Conservation (phyloP, 306 rosid genomes). For the Prunus fruticosa region DNA sequence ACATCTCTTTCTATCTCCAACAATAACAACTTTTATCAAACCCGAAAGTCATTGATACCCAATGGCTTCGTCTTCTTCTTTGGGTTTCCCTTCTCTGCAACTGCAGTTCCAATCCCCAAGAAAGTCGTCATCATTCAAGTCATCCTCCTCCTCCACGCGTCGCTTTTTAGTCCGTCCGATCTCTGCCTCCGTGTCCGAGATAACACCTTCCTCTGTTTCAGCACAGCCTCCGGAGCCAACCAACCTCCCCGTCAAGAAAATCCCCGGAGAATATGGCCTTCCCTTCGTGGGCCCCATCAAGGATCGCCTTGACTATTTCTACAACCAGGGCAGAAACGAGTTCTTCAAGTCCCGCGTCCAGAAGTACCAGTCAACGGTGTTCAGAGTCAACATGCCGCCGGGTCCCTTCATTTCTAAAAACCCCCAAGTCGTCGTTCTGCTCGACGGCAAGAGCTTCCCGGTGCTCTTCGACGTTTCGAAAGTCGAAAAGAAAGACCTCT, state of each 20-base stretch:
- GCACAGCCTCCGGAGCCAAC: slow-evolving; percentile 8
- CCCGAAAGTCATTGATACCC: background rate
- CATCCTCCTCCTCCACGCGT: slow-evolving; percentile 6
- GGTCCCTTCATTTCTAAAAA: slow-evolving; percentile 60
- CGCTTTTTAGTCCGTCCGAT: slow-evolving; percentile 17
- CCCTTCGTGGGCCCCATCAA: slow-evolving; percentile 63
- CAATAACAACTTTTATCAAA: background rate
- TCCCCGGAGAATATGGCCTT: slow-evolving; percentile 77
- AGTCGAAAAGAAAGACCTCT: slow-evolving; percentile 75
- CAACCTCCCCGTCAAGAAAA: slow-evolving; percentile 46
- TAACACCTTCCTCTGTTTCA: slow-evolving; percentile 27
- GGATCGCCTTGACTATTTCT: slow-evolving; percentile 76
- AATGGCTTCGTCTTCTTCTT: slow-evolving; percentile 40
- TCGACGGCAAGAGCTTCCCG: slow-evolving; percentile 81
- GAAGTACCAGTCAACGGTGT: slow-evolving; percentile 70
- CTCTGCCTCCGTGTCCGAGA: slow-evolving; percentile 52
- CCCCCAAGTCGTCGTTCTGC: slow-evolving; percentile 64
- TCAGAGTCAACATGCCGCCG: slow-evolving; percentile 86
- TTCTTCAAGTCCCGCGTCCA: slow-evolving; percentile 56
- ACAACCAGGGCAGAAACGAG: slow-evolving; percentile 67
- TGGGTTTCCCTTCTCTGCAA: slow-evolving; percentile 37
- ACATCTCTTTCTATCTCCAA: background rate
- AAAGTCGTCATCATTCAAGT: background rate
- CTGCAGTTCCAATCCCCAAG: slow-evolving; percentile 17
- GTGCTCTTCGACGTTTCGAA: slow-evolving; percentile 66